A percentile compares a stretch with the other conserved stretches of the same genome.
Evolutionary conservation across 108 stramenopile species (phyloP).

Genomic region (Aurantiochytrium sp.): DNA sequence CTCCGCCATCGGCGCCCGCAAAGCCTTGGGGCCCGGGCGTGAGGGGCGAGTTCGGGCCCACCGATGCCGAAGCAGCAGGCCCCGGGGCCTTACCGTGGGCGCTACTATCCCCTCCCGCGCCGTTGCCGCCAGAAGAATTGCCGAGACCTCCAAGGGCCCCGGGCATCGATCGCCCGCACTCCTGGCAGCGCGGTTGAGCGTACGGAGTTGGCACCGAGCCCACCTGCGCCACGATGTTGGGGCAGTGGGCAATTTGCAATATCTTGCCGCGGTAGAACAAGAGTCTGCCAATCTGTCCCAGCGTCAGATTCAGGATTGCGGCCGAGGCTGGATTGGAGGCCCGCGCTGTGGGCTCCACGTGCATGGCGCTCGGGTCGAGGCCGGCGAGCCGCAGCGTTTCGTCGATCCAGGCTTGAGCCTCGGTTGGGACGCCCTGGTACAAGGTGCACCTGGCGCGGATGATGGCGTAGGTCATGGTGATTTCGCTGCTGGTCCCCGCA

Average conservation of each 20-base stretch:
- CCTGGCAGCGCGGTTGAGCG: not conserved
- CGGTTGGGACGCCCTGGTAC: not conserved
- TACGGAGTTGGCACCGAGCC: not conserved
- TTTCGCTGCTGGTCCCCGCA: not conserved
- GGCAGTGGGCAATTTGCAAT: not conserved
- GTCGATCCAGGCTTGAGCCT: conserved; percentile 10
- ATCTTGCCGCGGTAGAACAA: not conserved
- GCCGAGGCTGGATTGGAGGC: not conserved
- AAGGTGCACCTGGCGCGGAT: not conserved
- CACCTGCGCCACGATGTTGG: not conserved
- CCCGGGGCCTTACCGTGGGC: no score
- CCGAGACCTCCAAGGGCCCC: not conserved
- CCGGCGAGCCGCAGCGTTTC: conserved; percentile 2
- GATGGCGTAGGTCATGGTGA: conserved; percentile 5
- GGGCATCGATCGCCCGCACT: not conserved
- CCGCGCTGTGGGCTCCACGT: not conserved
- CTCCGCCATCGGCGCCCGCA: no score
- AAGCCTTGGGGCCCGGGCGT: no score
- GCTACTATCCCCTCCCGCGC: no score
- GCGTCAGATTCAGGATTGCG: not conserved
- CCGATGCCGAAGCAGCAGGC: no score
- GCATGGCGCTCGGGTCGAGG: not conserved
- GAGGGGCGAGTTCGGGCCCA: no score
- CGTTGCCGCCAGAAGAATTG: no score
- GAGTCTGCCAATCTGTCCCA: not conserved